These are phyloP conservation scores for Punica granatum DNA, from an alignment of 345 rosid species.

Conservation along the genomic window DNA sequence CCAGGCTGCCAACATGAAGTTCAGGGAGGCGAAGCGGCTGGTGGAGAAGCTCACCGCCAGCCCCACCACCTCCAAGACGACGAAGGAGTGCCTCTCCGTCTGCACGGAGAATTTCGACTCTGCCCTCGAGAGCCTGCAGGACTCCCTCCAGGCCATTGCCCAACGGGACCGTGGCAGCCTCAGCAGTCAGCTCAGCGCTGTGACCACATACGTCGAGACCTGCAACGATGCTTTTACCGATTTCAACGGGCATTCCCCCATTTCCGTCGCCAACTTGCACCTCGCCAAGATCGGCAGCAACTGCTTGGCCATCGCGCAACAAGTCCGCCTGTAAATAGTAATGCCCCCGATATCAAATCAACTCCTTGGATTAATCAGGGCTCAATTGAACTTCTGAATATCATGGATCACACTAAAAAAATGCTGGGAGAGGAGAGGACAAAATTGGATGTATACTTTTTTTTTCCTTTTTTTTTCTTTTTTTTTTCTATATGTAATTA, in stretches of 20 bases:
- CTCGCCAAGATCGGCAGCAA: slow-evolving; percentile 14
- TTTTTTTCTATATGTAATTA: no score
- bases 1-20: slow-evolving; percentile 2
- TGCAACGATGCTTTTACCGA: slow-evolving; percentile 11
- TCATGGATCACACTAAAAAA: no score
- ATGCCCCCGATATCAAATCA: no score
- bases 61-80: not conserved
- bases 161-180: slow-evolving; percentile 7
- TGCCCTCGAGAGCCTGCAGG: slow-evolving; percentile 13
- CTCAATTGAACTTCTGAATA: no score
- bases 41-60: not conserved
- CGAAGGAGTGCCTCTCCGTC: slow-evolving; percentile 3
- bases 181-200: slow-evolving; percentile 14
- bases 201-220: slow-evolving; percentile 6
- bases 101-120: slow-evolving; percentile 9
- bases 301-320: slow-evolving; percentile 9
- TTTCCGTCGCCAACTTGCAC: not conserved
- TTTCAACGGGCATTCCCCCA: not conserved
- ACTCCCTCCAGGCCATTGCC: not conserved
- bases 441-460: no score
- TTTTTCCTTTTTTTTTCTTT: no score
- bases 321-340: slow-evolving; percentile 2
- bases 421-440: no score
- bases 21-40: not conserved
- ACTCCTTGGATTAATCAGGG: no score